Conservation (phyloP, 805 yeast species). For the Candida pini region DNA sequence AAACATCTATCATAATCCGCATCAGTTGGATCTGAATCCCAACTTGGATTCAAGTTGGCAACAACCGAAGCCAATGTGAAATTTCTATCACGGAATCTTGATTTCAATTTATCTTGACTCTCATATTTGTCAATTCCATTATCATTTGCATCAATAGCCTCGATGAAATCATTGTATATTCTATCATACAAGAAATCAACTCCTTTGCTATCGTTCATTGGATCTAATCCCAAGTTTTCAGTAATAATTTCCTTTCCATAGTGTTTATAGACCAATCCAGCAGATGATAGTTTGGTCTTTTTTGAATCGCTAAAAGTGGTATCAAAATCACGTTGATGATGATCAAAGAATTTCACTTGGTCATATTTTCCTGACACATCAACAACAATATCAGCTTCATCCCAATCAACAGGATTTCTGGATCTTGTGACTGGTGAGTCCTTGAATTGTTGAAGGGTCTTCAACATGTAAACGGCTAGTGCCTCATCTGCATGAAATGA, state of each 20-base stretch:
- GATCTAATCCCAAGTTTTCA: conserved; percentile 39
- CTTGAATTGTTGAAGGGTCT: conserved; percentile 59
- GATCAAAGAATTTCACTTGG: conserved; percentile 1
- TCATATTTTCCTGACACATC: conserved; percentile 47
- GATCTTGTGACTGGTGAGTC: conserved; percentile 74
- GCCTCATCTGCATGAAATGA: conserved; percentile 96
- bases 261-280: conserved; percentile 89
- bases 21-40: conserved; percentile 69
- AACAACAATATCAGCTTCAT: conserved; percentile 81
- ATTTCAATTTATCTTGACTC: conserved; percentile 42
- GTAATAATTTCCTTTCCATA: conserved; percentile 67
- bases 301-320: conserved; percentile 63
- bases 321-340: conserved; percentile 84
- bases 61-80: conserved; percentile 77
- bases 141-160: conserved; percentile 92
- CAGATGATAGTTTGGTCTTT: conserved; percentile 81
- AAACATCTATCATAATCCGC: conserved; percentile 64
- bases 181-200: conserved; percentile 64
- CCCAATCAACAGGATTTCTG: conserved; percentile 81
- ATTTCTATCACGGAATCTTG: conserved; percentile 65
- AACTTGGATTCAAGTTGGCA: conserved; percentile 74
- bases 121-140: conserved; percentile 80
- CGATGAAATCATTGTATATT: conserved; percentile 82
- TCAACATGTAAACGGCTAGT: conserved; percentile 82
- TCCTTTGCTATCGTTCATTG: conserved; percentile 30